phyloP scores from a whole-genome alignment of 176 grass and related monocot genomes.

The Leersia perrieri region DNA sequence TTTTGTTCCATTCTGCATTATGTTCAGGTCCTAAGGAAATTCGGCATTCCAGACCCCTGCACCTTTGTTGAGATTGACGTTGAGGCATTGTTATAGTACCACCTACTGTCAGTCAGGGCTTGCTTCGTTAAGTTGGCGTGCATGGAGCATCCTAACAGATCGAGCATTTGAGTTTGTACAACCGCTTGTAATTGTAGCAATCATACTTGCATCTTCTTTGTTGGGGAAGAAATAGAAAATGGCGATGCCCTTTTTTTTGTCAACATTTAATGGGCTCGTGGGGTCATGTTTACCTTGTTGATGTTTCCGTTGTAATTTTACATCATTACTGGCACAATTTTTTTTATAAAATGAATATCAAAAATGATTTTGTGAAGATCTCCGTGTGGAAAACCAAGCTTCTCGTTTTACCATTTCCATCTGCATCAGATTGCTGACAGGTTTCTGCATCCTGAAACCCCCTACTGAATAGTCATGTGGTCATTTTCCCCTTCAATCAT shows the following conservation, averaged over 20 bases:
- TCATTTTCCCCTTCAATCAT: too few species aligned
- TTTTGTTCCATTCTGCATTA: neutral
- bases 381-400: neutral
- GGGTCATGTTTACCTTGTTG: neutral
- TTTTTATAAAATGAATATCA: neutral
- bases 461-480: too few species aligned
- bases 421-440: too few species aligned
- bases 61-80: slow-evolving; percentile 86
- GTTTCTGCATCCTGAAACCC: too few species aligned
- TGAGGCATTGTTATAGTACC: slow-evolving; percentile 58
- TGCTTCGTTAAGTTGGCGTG: slow-evolving; percentile 18
- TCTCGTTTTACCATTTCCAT: too few species aligned
- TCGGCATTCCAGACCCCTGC: slow-evolving; percentile 85
- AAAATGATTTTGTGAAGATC: neutral
- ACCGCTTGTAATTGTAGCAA: neutral
- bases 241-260: neutral
- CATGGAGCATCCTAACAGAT: neutral
- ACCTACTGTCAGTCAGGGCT: neutral
- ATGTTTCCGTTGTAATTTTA: slow-evolving; percentile 6
- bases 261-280: neutral
- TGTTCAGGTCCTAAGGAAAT: slow-evolving; percentile 80
- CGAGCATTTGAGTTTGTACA: neutral
- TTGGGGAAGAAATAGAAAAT: neutral
- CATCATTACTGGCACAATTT: neutral
- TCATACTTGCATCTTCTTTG: neutral